phyloP scores from a whole-genome alignment of 2,329 filamentous ascomycete species.

The Cercospora sojina region DNA sequence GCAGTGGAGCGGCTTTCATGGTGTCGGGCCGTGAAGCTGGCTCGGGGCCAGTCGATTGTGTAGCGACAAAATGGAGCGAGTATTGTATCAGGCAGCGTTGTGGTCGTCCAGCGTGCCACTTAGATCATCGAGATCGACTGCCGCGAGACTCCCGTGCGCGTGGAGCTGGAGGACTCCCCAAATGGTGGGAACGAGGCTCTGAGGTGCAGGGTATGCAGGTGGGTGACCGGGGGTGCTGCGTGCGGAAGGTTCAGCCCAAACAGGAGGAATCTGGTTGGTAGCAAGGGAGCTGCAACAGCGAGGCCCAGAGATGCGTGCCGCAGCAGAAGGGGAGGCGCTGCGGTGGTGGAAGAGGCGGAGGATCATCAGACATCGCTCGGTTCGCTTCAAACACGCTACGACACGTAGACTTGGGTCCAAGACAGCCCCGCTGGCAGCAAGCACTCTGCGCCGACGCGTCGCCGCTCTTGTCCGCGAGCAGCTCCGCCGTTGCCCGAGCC shows the following conservation, averaged over 20 bases:
- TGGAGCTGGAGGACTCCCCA: background rate
- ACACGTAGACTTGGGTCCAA: background rate
- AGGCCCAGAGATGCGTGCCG: background rate
- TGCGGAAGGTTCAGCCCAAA: background rate
- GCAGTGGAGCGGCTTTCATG: slow-evolving; percentile 95
- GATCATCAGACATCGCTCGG: background rate
- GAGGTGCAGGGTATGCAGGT: background rate
- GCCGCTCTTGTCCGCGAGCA: background rate
- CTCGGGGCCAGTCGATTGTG: slow-evolving; percentile 13
- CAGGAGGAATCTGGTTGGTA: background rate
- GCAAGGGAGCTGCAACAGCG: background rate
- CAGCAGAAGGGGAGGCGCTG: background rate
- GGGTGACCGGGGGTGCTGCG: background rate
- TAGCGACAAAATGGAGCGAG: slow-evolving; percentile 17
- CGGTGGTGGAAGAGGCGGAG: background rate
- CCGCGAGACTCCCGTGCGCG: background rate
- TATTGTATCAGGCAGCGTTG: background rate
- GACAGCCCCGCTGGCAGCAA: background rate
- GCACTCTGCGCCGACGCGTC: slow-evolving; percentile 1
- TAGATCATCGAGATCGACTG: background rate
- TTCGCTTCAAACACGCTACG: slow-evolving; percentile 1
- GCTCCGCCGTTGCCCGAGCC: background rate
- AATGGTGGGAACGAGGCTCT: background rate
- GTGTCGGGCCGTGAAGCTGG: slow-evolving; percentile 21
- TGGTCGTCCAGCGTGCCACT: background rate